These are phyloP conservation scores for Cercospora citrullina DNA, from an alignment of 2,329 filamentous ascomycete species.

Conservation along the genomic window DNA sequence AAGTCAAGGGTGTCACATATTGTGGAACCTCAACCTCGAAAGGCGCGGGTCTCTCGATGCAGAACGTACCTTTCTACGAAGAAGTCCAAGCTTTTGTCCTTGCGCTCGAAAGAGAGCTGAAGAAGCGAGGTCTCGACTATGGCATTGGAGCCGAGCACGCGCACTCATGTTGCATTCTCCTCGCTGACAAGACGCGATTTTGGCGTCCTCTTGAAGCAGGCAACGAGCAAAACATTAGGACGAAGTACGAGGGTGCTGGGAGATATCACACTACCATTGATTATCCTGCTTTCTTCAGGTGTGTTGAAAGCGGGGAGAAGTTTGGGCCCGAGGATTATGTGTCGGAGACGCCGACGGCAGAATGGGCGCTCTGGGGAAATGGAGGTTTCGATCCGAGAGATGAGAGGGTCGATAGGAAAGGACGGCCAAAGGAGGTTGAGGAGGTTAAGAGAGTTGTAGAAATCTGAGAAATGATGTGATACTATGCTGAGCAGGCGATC, in stretches of 20 bases:
- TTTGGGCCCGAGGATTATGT: slow-evolving; percentile 92
- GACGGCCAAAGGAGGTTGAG: slow-evolving; percentile 42
- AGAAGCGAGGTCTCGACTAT: slow-evolving; percentile 71
- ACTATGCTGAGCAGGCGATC: background rate
- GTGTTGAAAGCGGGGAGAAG: slow-evolving; percentile 65
- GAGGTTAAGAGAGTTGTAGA: slow-evolving; percentile 18
- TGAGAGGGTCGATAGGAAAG: slow-evolving; percentile 82
- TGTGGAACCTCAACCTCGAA: slow-evolving; percentile 87
- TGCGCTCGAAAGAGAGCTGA: slow-evolving; percentile 69
- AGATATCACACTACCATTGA: slow-evolving; percentile 88
- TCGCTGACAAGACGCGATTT: slow-evolving; percentile 78
- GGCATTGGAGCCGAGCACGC: slow-evolving; percentile 94
- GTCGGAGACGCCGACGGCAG: slow-evolving; percentile 70
- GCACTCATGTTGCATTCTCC: slow-evolving; percentile 87
- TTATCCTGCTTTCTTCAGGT: slow-evolving; percentile 82
- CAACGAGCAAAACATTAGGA: background rate
- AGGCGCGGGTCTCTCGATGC: slow-evolving; percentile 88
- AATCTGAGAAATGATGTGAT: slow-evolving; percentile 1
- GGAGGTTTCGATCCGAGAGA: slow-evolving; percentile 93
- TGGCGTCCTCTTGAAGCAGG: slow-evolving; percentile 44
- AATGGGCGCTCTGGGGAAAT: slow-evolving; percentile 94
- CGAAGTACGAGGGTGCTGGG: slow-evolving; percentile 55
- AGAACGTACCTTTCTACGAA: slow-evolving; percentile 94
- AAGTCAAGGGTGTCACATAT: slow-evolving; percentile 96
- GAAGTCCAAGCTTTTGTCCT: slow-evolving; percentile 83